Evolutionary conservation across 2,329 filamentous ascomycete genomes (phyloP), one percentile per base, ranked within the genome.

Genomic region (Ascosphaera pollenicola): DNA sequence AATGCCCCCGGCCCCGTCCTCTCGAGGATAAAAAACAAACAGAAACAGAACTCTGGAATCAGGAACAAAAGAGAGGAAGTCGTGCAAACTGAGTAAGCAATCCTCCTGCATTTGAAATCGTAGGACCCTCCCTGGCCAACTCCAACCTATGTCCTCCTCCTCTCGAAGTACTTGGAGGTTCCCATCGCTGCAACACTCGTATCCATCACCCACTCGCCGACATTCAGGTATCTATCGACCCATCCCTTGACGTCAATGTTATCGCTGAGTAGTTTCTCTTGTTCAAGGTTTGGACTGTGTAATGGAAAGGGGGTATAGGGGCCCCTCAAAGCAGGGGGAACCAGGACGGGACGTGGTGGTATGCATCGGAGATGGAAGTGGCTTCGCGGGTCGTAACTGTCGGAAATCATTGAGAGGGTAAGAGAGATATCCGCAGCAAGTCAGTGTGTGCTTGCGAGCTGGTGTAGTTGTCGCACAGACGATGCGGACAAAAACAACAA

Each of bases 131-230:
- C 30, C n/a, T 5, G n/a, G n/a, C n/a, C n/a, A 4, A 5, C 5
- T 32, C 5, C 30, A 32, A 13, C n/a, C n/a, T 15, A 32, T 32
- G 30, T 32, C 30, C 30, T 32, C n/a, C 42, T 85, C 53, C 89
- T 73, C 64, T 94, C 85, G 57, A 98, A 98, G 62, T 75, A 98
- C 43, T 77, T 71, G 54, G 81, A 91, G 37, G 79, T 77, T 34
- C 83, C 79, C 55, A 93, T 81, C 41, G 95, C 72, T 32, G 85
- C 85, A 24, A 95, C 83, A 21, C 84, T 91, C 64, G 91, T 80
- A 59, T 98, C 89, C 84, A 98, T 92, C 46, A 94, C 80, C 73
- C 84, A 93, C 65, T 98, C 89, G 50, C 89, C 89, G 15, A 94
- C 77, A 45, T 83, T 83, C 35, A 95, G 74, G 58, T 95, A 95